A percentile compares a stretch with the other conserved stretches of the same genome.
Conservation (phyloP, 1,284 basidiomycete species). For the Trichosporon sp. region DNA sequence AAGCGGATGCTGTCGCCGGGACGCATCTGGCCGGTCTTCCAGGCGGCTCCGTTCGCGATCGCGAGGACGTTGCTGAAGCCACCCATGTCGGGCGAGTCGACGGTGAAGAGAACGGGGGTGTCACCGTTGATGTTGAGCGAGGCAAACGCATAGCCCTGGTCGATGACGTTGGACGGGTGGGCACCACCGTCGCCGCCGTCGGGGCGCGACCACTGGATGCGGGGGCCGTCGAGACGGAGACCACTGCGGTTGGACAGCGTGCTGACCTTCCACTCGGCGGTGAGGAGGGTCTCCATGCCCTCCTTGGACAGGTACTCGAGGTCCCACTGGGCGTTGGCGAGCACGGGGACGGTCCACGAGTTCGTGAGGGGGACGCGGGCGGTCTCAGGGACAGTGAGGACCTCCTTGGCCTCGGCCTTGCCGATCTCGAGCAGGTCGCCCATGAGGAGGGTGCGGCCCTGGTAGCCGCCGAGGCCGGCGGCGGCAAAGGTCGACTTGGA, state of each 20-base stretch:
- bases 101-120: constrained; percentile 57
- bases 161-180: constrained; percentile 67
- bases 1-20: constrained; percentile 37
- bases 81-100: constrained; percentile 35
- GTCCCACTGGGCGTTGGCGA: constrained; percentile 24
- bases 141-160: constrained; percentile 62
- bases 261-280: constrained; percentile 37
- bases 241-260: constrained; percentile 45
- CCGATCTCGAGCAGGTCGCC: constrained; percentile 47
- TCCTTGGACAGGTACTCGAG: constrained; percentile 21
- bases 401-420: neutral
- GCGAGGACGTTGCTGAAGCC: constrained; percentile 24
- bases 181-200: constrained; percentile 67
- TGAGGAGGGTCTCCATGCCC: constrained; percentile 33
- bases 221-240: constrained; percentile 49
- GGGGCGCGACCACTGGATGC: constrained; percentile 59
- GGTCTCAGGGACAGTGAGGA: constrained; percentile 10
- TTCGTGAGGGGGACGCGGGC: constrained; percentile 15
- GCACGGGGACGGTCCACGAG: constrained; percentile 19
- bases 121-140: constrained; percentile 64
- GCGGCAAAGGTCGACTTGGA: constrained; percentile 49
- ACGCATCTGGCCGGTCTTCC: constrained; percentile 43
- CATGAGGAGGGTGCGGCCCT: constrained; percentile 54
- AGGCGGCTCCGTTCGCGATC: constrained; percentile 19
- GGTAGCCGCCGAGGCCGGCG: constrained; percentile 38